phyloP scores from a whole-genome alignment of 495 filamentous ascomycete genomes.

The Hyaloscypha variabilis region DNA sequence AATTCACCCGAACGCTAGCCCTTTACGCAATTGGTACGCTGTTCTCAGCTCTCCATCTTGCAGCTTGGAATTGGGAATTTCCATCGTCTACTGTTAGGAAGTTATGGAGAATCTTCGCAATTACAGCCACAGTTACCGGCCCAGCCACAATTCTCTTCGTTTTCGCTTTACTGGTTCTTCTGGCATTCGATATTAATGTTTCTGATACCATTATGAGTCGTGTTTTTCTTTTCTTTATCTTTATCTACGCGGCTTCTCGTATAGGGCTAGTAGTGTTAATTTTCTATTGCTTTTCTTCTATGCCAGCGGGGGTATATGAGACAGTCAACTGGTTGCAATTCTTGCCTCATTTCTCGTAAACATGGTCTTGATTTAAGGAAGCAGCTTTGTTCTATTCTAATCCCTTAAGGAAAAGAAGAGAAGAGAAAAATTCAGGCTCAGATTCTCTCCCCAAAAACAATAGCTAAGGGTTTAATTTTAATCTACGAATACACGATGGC shows the following conservation, averaged over 20 bases:
- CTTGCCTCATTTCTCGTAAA: not conserved
- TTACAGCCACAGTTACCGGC: conserved; percentile 11
- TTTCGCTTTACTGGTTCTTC: not conserved
- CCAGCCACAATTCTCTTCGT: not conserved
- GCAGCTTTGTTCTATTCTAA: too few species aligned
- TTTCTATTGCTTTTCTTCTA: conserved; percentile 24
- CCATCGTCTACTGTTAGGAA: conserved; percentile 8
- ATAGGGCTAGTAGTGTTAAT: conserved; percentile 18
- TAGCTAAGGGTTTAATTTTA: too few species aligned
- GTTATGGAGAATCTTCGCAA: conserved; percentile 27
- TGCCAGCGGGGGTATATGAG: conserved; percentile 22
- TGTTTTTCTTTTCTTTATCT: too few species aligned
- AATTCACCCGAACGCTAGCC: not conserved
- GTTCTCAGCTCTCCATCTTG: conserved; percentile 32
- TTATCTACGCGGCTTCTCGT: conserved; percentile 15
- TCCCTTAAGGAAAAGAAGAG: too few species aligned
- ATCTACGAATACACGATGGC: too few species aligned
- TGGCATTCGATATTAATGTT: too few species aligned
- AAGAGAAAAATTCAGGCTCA: too few species aligned
- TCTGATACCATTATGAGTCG: conserved; percentile 1
- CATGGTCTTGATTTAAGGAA: too few species aligned
- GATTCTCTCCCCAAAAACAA: too few species aligned
- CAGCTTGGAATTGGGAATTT: conserved; percentile 32
- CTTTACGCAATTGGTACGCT: conserved; percentile 22
- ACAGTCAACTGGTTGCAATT: conserved; percentile 11